These are phyloP conservation scores for Eleusine indica DNA, from an alignment of 176 grass and related monocot genomes.

Conservation along the genomic window DNA sequence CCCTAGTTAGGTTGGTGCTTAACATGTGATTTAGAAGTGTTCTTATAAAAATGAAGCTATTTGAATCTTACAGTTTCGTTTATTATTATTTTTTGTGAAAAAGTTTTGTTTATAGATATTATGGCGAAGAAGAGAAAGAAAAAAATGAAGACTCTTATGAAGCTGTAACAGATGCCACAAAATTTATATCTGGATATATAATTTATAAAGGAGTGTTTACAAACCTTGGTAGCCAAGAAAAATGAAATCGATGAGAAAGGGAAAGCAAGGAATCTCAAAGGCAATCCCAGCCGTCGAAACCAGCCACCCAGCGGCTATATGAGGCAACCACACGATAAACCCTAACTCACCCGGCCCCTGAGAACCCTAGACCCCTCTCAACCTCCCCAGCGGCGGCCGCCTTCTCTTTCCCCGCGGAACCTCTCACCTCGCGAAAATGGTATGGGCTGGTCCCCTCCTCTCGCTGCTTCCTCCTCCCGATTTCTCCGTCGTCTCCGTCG, in stretches of 20 bases:
- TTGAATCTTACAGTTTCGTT: too few species aligned
- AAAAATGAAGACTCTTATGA: too few species aligned
- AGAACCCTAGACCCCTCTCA: constrained; percentile 35
- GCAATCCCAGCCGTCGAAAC: constrained; percentile 45
- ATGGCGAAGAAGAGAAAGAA: too few species aligned
- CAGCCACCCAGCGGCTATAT: constrained; percentile 37
- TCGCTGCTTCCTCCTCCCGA: background rate
- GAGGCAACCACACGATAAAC: constrained; percentile 31
- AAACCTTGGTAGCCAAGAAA: constrained; percentile 8
- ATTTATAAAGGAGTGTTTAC: background rate
- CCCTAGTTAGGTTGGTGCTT: too few species aligned
- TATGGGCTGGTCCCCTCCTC: background rate
- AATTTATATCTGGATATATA: background rate
- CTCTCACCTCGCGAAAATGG: constrained; percentile 29
- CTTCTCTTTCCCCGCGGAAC: background rate
- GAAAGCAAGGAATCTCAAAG: constrained; percentile 23
- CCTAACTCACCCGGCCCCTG: constrained; percentile 28
- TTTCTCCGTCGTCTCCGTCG: constrained; percentile 14
- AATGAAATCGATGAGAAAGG: background rate
- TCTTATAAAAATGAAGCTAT: too few species aligned
- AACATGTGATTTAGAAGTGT: too few species aligned
- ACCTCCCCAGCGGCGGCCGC: constrained; percentile 30
- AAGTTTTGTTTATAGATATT: too few species aligned
- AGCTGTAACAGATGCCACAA: background rate
- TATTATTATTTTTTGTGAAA: too few species aligned